Evolutionary conservation across 148 eudicot genomes (phyloP).

Genomic region (Rhododendron kiyosumense): DNA sequence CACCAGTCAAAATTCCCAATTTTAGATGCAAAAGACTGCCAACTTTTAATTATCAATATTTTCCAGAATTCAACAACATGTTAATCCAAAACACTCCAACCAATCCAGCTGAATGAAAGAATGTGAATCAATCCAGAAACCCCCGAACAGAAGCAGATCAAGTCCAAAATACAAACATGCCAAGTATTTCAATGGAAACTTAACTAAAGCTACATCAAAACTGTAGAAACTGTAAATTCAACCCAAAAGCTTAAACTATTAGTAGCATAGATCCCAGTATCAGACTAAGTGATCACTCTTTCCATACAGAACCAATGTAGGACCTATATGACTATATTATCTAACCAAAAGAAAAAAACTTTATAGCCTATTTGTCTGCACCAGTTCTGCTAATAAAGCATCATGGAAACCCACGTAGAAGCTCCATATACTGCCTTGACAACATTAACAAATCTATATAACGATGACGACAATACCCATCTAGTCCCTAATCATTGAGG

Average conservation of each 20-base stretch:
- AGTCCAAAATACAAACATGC: slow-evolving; percentile 2
- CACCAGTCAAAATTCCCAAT: neutral
- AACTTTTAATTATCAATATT: too few relatives aligned
- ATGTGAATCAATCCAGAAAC: neutral
- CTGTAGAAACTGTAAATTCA: neutral
- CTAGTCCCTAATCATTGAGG: too few relatives aligned
- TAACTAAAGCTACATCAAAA: neutral
- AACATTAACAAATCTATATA: neutral
- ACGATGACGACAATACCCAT: too few relatives aligned
- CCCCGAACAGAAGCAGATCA: neutral
- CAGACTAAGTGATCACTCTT: neutral
- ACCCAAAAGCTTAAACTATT: neutral
- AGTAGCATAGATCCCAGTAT: neutral
- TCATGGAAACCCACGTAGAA: neutral
- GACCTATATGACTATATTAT: neutral
- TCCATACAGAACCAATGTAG: neutral
- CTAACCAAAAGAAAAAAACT: neutral
- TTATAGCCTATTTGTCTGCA: neutral
- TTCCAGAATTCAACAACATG: neutral
- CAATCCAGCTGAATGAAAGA: neutral
- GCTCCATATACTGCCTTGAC: neutral
- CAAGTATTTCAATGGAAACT: neutral
- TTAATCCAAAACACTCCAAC: neutral
- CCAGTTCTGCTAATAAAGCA: neutral
- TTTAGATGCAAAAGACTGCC: neutral